A percentile compares a stretch with the other conserved stretches of the same genome.
phyloP scores from a whole-genome alignment of 2,329 filamentous ascomycete species.

The Alternaria novae-zelandiae region DNA sequence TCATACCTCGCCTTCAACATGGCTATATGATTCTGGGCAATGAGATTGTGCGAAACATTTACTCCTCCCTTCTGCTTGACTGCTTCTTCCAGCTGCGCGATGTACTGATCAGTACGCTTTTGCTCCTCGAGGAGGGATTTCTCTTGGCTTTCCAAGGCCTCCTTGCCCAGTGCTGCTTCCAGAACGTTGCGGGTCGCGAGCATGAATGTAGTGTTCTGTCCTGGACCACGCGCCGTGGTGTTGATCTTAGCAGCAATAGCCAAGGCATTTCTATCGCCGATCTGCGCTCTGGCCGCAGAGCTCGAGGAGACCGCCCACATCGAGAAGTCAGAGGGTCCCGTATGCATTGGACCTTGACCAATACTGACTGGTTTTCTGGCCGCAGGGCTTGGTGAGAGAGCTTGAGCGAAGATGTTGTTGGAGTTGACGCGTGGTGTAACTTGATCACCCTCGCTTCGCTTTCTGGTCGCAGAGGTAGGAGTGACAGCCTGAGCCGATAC shows the following conservation, averaged over 20 bases:
- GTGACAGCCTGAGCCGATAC: background rate
- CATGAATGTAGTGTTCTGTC: background rate
- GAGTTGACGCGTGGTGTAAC: background rate
- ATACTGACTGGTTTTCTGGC: background rate
- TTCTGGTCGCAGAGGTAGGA: background rate
- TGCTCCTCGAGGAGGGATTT: background rate
- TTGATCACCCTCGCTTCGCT: background rate
- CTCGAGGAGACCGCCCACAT: background rate
- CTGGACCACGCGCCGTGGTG: background rate
- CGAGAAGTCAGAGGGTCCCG: background rate
- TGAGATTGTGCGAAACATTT: background rate
- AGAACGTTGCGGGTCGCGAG: background rate
- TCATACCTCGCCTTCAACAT: constrained; percentile 1
- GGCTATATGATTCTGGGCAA: background rate
- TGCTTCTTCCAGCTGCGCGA: constrained; percentile 1
- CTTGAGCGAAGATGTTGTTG: background rate
- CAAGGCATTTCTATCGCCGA: no score
- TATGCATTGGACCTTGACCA: background rate
- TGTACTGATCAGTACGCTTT: constrained; percentile 1
- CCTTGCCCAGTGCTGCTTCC: constrained; percentile 4
- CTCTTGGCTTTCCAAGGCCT: background rate
- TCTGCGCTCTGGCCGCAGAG: background rate
- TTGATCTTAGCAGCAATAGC: background rate
- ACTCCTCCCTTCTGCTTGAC: background rate
- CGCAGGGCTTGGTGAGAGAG: background rate